A percentile compares a stretch with the other conserved stretches of the same genome.
phyloP scores from a whole-genome alignment of 1,284 basidiomycete species.

The Apiotrichum akiyoshidainum region DNA sequence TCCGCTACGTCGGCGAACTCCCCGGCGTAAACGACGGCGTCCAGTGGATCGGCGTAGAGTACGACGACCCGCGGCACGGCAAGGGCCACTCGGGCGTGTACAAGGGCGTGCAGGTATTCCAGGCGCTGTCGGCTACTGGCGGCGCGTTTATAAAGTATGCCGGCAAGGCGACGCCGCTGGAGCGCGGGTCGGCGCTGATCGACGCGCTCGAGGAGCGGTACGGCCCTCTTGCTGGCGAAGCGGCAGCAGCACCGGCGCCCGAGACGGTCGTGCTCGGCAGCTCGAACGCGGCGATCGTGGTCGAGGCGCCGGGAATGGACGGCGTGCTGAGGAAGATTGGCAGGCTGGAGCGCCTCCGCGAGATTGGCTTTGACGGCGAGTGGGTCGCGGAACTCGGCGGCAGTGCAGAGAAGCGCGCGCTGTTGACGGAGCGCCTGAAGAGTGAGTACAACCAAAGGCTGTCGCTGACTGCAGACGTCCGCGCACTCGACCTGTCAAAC shows the following conservation, averaged over 20 bases:
- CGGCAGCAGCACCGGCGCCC: neutral
- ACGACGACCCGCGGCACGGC: constrained; percentile 79
- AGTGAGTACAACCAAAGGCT: constrained; percentile 12
- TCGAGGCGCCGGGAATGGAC: constrained; percentile 79
- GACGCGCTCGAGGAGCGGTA: constrained; percentile 73
- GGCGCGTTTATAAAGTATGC: constrained; percentile 44
- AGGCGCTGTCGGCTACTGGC: constrained; percentile 33
- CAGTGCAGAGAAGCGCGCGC: constrained; percentile 46
- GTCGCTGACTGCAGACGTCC: constrained; percentile 59
- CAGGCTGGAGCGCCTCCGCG: constrained; percentile 64
- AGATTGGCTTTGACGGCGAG: constrained; percentile 72
- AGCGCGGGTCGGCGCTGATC: constrained; percentile 67
- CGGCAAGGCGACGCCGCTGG: constrained; percentile 1
- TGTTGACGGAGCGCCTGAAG: constrained; percentile 34
- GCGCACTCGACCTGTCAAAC: constrained; percentile 74
- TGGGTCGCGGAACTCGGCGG: constrained; percentile 57
- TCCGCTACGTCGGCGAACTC: constrained; percentile 42
- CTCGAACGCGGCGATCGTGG: constrained; percentile 73
- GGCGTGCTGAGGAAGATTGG: constrained; percentile 70
- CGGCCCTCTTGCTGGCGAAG: constrained; percentile 19
- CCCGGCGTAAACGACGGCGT: constrained; percentile 11
- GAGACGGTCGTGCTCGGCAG: constrained; percentile 65
- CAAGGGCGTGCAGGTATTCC: constrained; percentile 74
- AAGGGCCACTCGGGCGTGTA: constrained; percentile 77
- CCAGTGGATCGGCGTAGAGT: constrained; percentile 88